These are phyloP conservation scores for Fomitopsis serialis DNA, from an alignment of 768 basidiomycete genomes.

Conservation along the genomic window DNA sequence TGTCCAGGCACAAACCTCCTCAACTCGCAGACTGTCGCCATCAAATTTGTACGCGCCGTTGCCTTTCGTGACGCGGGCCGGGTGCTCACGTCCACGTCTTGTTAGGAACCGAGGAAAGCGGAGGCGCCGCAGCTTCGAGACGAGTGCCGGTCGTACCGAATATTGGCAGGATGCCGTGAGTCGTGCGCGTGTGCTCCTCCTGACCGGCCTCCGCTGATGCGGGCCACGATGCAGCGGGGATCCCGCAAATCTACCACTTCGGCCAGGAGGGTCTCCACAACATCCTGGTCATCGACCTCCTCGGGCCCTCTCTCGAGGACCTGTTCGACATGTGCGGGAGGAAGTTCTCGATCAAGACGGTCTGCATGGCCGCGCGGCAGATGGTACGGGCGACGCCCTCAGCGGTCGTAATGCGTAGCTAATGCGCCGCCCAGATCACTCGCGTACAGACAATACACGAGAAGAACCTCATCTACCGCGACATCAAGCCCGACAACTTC, in stretches of 20 bases:
- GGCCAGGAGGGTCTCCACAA: constrained; percentile 99
- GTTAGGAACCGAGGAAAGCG: constrained; percentile 82
- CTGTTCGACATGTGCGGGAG: constrained; percentile 99
- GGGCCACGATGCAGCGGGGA: constrained; percentile 60
- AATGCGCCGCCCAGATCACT: constrained; percentile 53
- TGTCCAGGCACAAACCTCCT: constrained; percentile 87
- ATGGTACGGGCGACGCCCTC: constrained; percentile 51
- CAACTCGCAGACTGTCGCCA: constrained; percentile 97
- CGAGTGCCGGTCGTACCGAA: constrained; percentile 96
- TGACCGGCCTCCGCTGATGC: not conserved
- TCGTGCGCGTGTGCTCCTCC: constrained; percentile 9
- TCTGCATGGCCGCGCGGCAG: constrained; percentile 97
- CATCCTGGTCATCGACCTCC: constrained; percentile 95
- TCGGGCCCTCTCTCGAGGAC: constrained; percentile 95
- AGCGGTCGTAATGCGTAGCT: not conserved
- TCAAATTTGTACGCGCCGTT: constrained; percentile 89
- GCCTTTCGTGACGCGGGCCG: not conserved
- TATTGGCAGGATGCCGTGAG: constrained; percentile 81
- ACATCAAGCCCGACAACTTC: constrained; percentile 99
- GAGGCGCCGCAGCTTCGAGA: constrained; percentile 98
- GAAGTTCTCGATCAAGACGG: constrained; percentile 97
- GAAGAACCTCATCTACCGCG: constrained; percentile 98
- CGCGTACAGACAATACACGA: constrained; percentile 98
- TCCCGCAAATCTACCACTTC: constrained; percentile 99
- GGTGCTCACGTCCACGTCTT: not conserved